phyloP scores from a whole-genome alignment of 352 stramenopile genomes.

The Phytophthora ohioensis region DNA sequence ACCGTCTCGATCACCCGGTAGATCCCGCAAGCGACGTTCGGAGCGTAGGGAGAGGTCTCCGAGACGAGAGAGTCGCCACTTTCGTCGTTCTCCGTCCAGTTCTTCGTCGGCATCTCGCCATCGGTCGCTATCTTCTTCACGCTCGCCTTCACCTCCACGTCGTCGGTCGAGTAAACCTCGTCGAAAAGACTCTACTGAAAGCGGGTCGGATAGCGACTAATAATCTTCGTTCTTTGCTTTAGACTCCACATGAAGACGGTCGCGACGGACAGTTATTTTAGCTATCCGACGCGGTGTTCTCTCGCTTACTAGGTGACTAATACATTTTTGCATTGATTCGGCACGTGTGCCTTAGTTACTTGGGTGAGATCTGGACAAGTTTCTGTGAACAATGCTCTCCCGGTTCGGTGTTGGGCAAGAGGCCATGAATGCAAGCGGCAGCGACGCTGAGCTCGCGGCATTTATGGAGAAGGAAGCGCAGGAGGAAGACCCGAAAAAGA shows the following conservation, averaged over 20 bases:
- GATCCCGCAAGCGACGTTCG: conserved; percentile 26
- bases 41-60: conserved; percentile 13
- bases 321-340: conserved; percentile 39
- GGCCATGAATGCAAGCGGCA: conserved; percentile 27
- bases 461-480: conserved; percentile 64
- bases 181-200: conserved; percentile 32
- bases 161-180: conserved; percentile 33
- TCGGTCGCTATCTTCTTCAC: conserved; percentile 41
- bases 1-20: conserved; percentile 33
- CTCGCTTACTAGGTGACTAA: conserved; percentile 14
- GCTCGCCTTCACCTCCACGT: conserved; percentile 39
- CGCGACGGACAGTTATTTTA: conserved; percentile 17
- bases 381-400: conserved; percentile 20
- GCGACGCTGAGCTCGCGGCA: conserved; percentile 55
- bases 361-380: no score
- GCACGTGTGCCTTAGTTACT: background rate
- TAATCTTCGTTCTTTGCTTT: conserved; percentile 1
- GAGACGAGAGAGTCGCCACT: conserved; percentile 27
- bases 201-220: conserved; percentile 34
- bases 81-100: conserved; percentile 31
- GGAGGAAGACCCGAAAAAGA: conserved; percentile 48
- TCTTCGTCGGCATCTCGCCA: conserved; percentile 34
- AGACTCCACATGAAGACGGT: background rate
- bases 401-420: conserved; percentile 28
- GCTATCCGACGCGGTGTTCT: conserved; percentile 6